phyloP scores from a whole-genome alignment of 192 early-diverging fungal species.

The Coemansia sp. region DNA sequence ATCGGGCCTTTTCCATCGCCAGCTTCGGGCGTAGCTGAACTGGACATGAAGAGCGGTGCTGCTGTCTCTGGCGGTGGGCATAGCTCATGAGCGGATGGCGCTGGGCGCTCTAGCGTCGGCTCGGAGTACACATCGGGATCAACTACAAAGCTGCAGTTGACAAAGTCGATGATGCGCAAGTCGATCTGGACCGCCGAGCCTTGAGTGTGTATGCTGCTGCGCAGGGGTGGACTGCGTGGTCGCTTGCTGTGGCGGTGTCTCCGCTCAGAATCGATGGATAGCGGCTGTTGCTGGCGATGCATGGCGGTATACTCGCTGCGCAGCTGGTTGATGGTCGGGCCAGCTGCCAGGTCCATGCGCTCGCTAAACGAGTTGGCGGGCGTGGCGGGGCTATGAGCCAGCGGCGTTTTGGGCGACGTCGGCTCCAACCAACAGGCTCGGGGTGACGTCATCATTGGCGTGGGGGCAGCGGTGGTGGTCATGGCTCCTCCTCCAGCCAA shows the following conservation, averaged over 20 bases:
- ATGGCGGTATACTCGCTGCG: neutral
- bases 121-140: constrained; percentile 54
- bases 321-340: constrained; percentile 2
- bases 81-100: constrained; percentile 42
- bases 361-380: constrained; percentile 18
- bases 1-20: neutral
- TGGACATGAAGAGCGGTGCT: constrained; percentile 13
- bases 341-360: constrained; percentile 4
- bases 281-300: neutral
- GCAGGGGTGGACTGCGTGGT: neutral
- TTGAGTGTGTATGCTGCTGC: neutral
- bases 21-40: neutral
- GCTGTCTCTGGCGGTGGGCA: constrained; percentile 26
- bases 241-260: neutral
- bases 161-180: constrained; percentile 96
- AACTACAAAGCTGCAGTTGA: constrained; percentile 74
- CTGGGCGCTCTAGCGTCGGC: constrained; percentile 40
- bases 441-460: neutral
- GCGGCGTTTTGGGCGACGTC: constrained; percentile 19
- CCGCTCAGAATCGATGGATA: neutral
- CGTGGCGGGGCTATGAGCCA: constrained; percentile 4
- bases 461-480: neutral
- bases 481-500: neutral
- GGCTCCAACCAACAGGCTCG: neutral
- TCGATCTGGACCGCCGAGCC: constrained; percentile 57